Percentiles rank a stretch among this genome's conserved stretches.
Conservation (phyloP, 768 basidiomycete genomes). For the Tylopilus plumbeoviolaceoides region DNA sequence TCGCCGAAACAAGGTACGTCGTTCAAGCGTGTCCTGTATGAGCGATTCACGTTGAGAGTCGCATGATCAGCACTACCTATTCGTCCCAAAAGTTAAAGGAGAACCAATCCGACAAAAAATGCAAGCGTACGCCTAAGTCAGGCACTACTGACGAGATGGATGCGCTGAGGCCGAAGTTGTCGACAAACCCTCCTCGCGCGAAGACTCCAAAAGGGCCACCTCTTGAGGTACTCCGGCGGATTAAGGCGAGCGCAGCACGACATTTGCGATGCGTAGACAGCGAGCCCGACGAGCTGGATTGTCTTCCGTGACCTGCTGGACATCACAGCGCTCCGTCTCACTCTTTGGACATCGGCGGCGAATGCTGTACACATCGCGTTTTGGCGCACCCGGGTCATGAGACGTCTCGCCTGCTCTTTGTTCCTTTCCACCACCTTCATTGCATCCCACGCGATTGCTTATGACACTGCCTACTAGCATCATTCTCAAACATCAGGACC, state of each 20-base stretch:
- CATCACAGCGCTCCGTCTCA: neutral
- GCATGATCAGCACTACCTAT: slow-evolving; percentile 3
- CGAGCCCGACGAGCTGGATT: slow-evolving; percentile 46
- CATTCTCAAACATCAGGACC: neutral
- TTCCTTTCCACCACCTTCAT: neutral
- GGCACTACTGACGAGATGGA: neutral
- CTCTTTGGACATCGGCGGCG: neutral
- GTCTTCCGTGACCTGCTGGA: slow-evolving; percentile 34
- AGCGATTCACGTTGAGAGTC: neutral
- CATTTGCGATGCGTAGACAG: slow-evolving; percentile 21
- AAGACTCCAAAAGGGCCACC: slow-evolving; percentile 35
- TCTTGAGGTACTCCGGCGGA: slow-evolving; percentile 35
- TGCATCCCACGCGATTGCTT: neutral
- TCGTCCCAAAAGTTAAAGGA: slow-evolving; percentile 35
- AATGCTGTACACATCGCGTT: neutral
- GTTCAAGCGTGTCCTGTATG: neutral
- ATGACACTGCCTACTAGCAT: neutral
- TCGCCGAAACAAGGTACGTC: slow-evolving; percentile 15
- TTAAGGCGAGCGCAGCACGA: slow-evolving; percentile 30
- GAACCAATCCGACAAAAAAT: slow-evolving; percentile 17
- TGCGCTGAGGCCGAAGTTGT: neutral
- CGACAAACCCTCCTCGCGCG: slow-evolving; percentile 2
- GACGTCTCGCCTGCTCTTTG: neutral
- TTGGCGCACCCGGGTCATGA: neutral
- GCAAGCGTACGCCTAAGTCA: neutral